phyloP scores from a whole-genome alignment of 2,329 filamentous ascomycete genomes.

The Xylaria sp. region DNA sequence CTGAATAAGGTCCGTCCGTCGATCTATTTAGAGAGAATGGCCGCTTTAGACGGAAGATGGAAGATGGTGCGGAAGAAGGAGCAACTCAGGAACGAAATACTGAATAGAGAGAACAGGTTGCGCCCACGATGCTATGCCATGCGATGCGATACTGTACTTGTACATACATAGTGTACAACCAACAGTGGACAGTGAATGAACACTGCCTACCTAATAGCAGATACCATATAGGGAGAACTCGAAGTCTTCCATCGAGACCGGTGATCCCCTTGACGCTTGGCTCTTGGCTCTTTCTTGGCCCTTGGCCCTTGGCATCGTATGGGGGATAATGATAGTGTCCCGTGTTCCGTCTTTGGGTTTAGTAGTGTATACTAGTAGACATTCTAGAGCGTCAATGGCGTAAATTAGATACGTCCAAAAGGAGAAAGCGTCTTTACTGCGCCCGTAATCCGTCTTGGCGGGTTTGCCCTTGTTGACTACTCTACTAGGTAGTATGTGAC shows the following conservation, averaged over 20 bases:
- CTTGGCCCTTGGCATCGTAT: constrained; percentile 38
- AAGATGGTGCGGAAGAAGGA: constrained; percentile 14
- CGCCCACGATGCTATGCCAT: constrained; percentile 11
- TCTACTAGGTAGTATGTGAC: background rate
- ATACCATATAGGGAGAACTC: background rate
- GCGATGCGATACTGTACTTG: constrained; percentile 4
- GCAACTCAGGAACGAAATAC: background rate
- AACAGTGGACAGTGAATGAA: background rate
- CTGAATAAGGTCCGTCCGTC: background rate
- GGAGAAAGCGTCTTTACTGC: constrained; percentile 13
- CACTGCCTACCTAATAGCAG: background rate
- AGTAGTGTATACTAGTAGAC: background rate
- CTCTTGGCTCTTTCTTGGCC: constrained; percentile 28
- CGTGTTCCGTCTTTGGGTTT: constrained; percentile 18
- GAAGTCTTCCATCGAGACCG: background rate
- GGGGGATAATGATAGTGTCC: constrained; percentile 17
- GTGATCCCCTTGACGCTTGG: constrained; percentile 21
- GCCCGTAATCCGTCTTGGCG: constrained; percentile 29
- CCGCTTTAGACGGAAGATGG: constrained; percentile 10
- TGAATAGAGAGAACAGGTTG: constrained; percentile 16
- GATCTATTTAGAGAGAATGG: constrained; percentile 1
- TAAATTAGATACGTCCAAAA: constrained; percentile 28
- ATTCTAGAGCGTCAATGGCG: constrained; percentile 9
- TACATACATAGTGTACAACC: background rate
- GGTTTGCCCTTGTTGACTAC: background rate